These are phyloP conservation scores for Solanum etuberosum DNA, from an alignment of 257 asterid genomes.

Conservation along the genomic window DNA sequence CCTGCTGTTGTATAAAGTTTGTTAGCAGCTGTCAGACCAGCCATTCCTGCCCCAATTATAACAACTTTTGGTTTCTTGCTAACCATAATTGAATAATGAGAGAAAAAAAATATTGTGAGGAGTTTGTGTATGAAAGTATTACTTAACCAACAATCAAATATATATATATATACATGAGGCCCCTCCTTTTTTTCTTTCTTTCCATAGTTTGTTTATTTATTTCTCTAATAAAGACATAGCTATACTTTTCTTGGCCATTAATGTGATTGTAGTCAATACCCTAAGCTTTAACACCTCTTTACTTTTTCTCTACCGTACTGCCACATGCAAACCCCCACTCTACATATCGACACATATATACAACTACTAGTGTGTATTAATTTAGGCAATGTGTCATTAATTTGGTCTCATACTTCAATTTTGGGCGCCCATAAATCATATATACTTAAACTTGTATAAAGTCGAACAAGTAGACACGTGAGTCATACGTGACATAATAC, in stretches of 20 bases:
- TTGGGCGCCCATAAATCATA: too few relatives aligned
- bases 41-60: conserved; percentile 93
- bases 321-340: background rate
- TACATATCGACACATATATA: background rate
- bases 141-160: conserved; percentile 6
- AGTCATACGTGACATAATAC: background rate
- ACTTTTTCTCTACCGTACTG: background rate
- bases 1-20: conserved; percentile 37
- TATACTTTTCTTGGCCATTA: conserved; percentile 11
- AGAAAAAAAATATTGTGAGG: background rate
- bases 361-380: background rate
- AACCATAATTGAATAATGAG: conserved; percentile 24
- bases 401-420: background rate
- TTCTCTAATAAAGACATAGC: conserved; percentile 15
- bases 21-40: conserved; percentile 86
- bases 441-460: background rate
- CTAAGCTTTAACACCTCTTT: background rate
- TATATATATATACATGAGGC: conserved; percentile 10
- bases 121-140: conserved; percentile 5
- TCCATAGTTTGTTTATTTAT: background rate
- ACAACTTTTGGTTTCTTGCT: conserved; percentile 56
- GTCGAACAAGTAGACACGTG: background rate
- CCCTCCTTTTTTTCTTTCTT: background rate
- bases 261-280: background rate
- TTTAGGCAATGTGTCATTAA: too few relatives aligned